These are phyloP conservation scores for Dictyostelium intermedium DNA, from an alignment of 78 protist species.

Conservation along the genomic window DNA sequence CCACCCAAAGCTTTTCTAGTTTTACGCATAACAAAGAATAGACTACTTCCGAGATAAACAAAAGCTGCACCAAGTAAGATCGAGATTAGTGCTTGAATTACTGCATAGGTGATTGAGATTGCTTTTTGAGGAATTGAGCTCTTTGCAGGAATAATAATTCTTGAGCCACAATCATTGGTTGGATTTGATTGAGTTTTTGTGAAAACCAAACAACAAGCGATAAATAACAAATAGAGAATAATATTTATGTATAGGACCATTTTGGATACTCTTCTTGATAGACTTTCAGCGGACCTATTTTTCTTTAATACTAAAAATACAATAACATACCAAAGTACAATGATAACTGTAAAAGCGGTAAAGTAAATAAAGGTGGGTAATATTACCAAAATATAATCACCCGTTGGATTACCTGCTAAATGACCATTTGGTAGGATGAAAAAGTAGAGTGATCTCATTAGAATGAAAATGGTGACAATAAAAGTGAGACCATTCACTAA, in stretches of 20 bases:
- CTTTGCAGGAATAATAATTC: background rate
- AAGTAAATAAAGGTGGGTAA: slow-evolving; percentile 27
- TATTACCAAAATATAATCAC: slow-evolving; percentile 26
- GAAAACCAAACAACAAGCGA: background rate
- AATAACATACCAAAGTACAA: background rate
- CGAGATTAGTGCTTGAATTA: background rate
- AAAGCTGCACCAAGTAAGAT: background rate
- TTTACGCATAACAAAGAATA: background rate
- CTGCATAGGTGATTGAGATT: slow-evolving; percentile 14
- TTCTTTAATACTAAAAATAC: background rate
- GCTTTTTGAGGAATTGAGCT: background rate
- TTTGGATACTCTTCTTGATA: background rate
- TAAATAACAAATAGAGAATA: slow-evolving; percentile 11
- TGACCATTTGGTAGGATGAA: slow-evolving; percentile 13
- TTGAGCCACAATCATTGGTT: background rate
- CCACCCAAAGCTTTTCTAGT: background rate
- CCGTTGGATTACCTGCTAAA: background rate
- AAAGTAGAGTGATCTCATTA: slow-evolving; percentile 1
- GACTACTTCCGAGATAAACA: background rate
- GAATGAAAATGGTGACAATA: background rate
- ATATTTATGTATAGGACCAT: background rate
- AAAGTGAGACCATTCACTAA: background rate
- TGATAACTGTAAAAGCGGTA: slow-evolving; percentile 23
- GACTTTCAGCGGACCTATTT: background rate
- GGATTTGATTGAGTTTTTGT: background rate